Conservation (phyloP, 768 basidiomycete genomes). For the Boletus subparvulus region DNA sequence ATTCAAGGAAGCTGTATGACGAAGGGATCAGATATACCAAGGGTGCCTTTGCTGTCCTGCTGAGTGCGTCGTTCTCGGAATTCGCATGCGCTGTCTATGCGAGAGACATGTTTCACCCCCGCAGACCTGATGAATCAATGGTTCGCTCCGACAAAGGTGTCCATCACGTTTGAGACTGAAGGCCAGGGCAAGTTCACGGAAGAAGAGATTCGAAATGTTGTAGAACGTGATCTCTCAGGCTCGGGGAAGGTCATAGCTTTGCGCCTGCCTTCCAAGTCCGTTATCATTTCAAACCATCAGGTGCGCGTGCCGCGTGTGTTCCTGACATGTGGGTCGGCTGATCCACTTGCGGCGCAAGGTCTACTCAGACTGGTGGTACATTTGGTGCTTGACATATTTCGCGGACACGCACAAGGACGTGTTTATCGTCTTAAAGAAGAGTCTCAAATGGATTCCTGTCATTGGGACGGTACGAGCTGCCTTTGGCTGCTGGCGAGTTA, state of each 20-base stretch:
- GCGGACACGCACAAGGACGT: conserved; percentile 68
- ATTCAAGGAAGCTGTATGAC: conserved; percentile 57
- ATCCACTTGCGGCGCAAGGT: conserved; percentile 41
- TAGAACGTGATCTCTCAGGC: conserved; percentile 57
- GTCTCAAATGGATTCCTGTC: conserved; percentile 81
- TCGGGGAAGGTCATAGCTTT: conserved; percentile 59
- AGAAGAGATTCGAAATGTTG: conserved; percentile 57
- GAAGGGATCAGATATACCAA: conserved; percentile 78
- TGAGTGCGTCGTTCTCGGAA: conserved; percentile 50
- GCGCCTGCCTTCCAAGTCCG: conserved; percentile 73
- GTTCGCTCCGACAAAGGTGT: conserved; percentile 76
- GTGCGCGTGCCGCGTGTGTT: conserved; percentile 38
- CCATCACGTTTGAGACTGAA: conserved; percentile 70
- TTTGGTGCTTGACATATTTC: conserved; percentile 81
- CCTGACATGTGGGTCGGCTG: neutral
- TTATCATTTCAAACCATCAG: conserved; percentile 93
- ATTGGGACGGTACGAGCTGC: conserved; percentile 73
- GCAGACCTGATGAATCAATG: conserved; percentile 76
- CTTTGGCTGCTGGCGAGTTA: neutral
- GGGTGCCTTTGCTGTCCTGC: conserved; percentile 72
- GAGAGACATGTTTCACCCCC: conserved; percentile 1
- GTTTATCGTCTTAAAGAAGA: conserved; percentile 91
- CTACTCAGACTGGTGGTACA: conserved; percentile 86
- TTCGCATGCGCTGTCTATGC: neutral
- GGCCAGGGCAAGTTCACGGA: conserved; percentile 62